phyloP scores from a whole-genome alignment of 805 yeast species.

The Helenozyma baotianmanensis region DNA sequence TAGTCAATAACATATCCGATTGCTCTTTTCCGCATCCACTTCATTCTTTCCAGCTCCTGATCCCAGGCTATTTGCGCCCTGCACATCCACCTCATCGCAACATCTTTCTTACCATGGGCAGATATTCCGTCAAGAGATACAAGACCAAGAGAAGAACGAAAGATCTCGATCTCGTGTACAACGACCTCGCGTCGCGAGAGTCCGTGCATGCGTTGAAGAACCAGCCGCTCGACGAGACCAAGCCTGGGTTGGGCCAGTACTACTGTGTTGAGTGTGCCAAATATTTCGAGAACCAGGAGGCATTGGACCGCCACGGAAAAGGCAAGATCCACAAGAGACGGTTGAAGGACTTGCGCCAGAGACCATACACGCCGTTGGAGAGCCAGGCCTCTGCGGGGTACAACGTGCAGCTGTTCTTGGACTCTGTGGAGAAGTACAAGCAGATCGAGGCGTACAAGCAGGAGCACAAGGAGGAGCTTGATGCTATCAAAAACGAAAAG shows the following conservation, averaged over 20 bases:
- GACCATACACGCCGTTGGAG: constrained; percentile 84
- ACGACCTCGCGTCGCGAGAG: constrained; percentile 64
- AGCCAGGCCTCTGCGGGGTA: constrained; percentile 88
- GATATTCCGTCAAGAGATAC: constrained; percentile 80
- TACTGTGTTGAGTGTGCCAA: constrained; percentile 94
- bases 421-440: constrained; percentile 60
- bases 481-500: constrained; percentile 28
- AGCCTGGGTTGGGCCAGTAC: constrained; percentile 92
- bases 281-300: constrained; percentile 74
- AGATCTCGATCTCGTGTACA: constrained; percentile 77
- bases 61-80: no score
- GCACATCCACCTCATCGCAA: not conserved
- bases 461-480: constrained; percentile 43
- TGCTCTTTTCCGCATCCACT: no score
- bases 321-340: constrained; percentile 84
- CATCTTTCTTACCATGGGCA: constrained; percentile 54
- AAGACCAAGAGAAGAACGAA: constrained; percentile 85
- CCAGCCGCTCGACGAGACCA: constrained; percentile 83
- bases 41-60: no score
- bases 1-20: no score
- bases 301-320: constrained; percentile 67
- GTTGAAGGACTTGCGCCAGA: constrained; percentile 65
- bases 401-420: constrained; percentile 62
- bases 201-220: constrained; percentile 63
- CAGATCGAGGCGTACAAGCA: constrained; percentile 32